Evolutionary conservation across 2,329 filamentous ascomycete genomes (phyloP).

Genomic region (Fusarium palustre): DNA sequence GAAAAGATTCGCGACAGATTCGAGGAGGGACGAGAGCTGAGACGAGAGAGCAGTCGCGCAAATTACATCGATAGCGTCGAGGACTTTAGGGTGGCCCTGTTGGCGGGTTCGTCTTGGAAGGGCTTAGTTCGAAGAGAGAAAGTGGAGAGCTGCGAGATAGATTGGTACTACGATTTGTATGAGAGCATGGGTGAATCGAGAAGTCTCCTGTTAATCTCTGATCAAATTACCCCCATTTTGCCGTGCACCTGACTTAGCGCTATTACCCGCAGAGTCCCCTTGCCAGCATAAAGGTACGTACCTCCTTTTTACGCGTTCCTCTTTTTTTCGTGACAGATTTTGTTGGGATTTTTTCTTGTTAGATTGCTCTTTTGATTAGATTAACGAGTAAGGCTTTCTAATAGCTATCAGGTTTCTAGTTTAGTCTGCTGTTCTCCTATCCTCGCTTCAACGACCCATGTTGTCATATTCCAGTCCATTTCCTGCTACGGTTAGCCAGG

Average conservation of each 20-base stretch:
- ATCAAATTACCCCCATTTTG: conserved; percentile 39
- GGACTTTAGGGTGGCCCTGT: conserved; percentile 45
- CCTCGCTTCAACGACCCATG: conserved; percentile 14
- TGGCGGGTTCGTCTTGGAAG: conserved; percentile 38
- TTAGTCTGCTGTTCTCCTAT: conserved; percentile 11
- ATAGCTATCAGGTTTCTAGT: background rate
- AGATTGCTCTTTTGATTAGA: conserved; percentile 1
- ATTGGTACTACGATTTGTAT: conserved; percentile 30
- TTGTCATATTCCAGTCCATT: conserved; percentile 16
- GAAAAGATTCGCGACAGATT: conserved; percentile 45
- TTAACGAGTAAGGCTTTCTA: background rate
- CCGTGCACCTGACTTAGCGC: conserved; percentile 39
- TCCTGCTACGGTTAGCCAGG: conserved; percentile 18
- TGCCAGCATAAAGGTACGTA: conserved; percentile 31
- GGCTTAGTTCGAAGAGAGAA: conserved; percentile 29
- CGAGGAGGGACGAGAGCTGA: conserved; percentile 40
- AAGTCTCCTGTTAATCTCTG: conserved; percentile 33
- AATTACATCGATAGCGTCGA: conserved; percentile 50
- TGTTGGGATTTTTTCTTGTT: conserved; percentile 9
- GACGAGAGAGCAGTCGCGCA: conserved; percentile 48
- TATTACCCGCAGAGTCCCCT: conserved; percentile 36
- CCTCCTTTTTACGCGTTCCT: conserved; percentile 22
- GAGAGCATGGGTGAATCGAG: accelerated
- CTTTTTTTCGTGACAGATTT: conserved; percentile 16
- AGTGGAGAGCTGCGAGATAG: conserved; percentile 46